Evolutionary conservation across 352 stramenopile genomes (phyloP), one percentile per base, ranked within the genome.

Genomic region (Pythium scleroteichum): DNA sequence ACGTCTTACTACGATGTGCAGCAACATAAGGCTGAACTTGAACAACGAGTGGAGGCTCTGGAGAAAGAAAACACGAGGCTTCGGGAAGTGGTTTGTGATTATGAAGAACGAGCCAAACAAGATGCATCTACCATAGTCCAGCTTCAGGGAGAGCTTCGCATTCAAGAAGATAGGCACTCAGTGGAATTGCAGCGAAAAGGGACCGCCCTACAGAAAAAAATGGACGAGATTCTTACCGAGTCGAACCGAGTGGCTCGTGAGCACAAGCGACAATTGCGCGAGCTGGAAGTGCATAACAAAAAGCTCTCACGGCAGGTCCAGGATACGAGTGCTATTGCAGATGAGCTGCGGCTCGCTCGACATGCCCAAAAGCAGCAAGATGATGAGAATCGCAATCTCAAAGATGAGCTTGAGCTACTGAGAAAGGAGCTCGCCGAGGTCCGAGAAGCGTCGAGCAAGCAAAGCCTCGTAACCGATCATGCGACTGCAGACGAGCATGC

Each of bases 1-100:
- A 94, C 85, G 7, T 94, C 85, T 8, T 94, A 94, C 57, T 92
- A 90, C 50, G 85, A 94, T 59, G 64, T 94, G 20, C 81, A 94
- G 57, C 84, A 86, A 45, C 56, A 85, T 33, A 90, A 90, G 41
- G 69, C 68, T 0, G 68, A 86, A 47, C 64, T 92, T 0, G 75
- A 91, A 33, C 54, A 66, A 35, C 68, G 54, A 1, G 50, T 81
- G 39, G 45, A 64, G 32, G 47, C 59, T 1, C 50, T 85, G n/a
- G 70, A 84, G 47, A 41, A 62, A 3, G 66, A 68, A 24, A 80
- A 64, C n/a, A 38, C n/a, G 14, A 14, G 41, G 13, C 52, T 90
- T 0, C 55, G 44, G 0, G 63, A 68, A n/a, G 69, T 71, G 23
- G 22, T 89, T 1, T 17, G 14, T 10, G 52, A 54, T 14, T 54